Evolutionary conservation across 1,139 yeast genomes (phyloP), one percentile per base, ranked within the genome.

Genomic region (Wickerhamomyces sp.): DNA sequence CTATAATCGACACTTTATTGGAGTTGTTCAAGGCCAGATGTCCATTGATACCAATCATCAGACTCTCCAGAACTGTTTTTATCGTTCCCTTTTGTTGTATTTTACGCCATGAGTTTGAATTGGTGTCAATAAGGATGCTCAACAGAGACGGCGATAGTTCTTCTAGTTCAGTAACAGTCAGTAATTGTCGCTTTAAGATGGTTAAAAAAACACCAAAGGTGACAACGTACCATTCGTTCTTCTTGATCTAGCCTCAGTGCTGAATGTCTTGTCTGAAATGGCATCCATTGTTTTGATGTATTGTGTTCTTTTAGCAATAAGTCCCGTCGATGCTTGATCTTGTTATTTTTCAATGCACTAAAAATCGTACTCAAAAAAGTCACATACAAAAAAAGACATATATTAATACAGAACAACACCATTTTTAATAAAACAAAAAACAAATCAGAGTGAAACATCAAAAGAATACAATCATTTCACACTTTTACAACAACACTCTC

Each of bases 11-110:
- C 10, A 91, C 95, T 59, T 80, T 79, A 63, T 93, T 93, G 34
- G 90, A 79, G 59, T 87, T 88, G 64, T 89, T 88, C 45, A 89
- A 72, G 0, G 99, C 82, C 42, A 94, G 63, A 64, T 93, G 99
- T 1, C 94, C 91, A 61, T 93, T 93, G 47, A 91, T 65, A 58
- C 83, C 81, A 33, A 89, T 87, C 40, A 86, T 63, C 10, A 88
- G 61, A 6, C 88, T 71, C 50, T 82, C 77, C 26, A 79, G 68
- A 26, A 82, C 77, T 41, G 80, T 79, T 48, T 75, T 72, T 31
- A 86, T 62, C 2, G 78, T 57, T 4, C 77, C 64, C 41, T 70
- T 67, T 36, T 74, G 67, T 29, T 62, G 60, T 7, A 56, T 40
- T 0, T 44, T 35, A 29, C 45, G 44, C 62, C 62, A 58, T 30